Conservation (phyloP, 169 alveolate species). For the Plasmodium coatneyi region DNA sequence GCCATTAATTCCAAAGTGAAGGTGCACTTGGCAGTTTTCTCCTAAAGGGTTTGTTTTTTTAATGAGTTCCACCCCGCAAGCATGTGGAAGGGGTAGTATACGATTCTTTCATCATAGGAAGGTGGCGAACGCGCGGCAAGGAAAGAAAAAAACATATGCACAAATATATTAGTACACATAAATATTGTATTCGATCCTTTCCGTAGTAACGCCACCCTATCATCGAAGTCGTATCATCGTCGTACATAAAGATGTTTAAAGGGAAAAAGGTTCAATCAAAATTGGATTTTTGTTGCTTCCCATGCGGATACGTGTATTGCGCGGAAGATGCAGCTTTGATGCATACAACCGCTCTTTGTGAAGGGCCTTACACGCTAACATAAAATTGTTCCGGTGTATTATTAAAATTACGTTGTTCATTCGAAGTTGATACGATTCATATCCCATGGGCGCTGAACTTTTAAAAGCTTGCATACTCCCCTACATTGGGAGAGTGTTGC, state of each 20-base stretch:
- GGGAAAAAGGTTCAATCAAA: background rate
- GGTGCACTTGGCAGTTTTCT: background rate
- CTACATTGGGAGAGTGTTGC: background rate
- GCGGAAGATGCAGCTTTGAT: background rate
- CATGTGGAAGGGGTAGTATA: background rate
- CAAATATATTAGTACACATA: background rate
- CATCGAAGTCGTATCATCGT: background rate
- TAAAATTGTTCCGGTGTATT: background rate
- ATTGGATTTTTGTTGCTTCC: background rate
- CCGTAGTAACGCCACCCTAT: background rate
- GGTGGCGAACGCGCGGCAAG: background rate
- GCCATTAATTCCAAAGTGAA: background rate
- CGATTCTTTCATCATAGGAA: background rate
- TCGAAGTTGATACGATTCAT: background rate
- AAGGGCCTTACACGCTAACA: background rate
- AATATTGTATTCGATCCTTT: background rate
- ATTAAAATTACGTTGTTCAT: background rate
- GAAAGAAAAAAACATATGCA: background rate
- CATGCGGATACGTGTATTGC: background rate
- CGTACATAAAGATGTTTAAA: background rate
- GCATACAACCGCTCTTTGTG: background rate
- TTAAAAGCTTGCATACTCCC: background rate
- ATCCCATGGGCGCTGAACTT: background rate
- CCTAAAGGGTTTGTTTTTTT: background rate
- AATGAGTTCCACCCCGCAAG: background rate